Evolutionary conservation across 768 basidiomycete genomes (phyloP), one percentile per base, ranked within the genome.

Genomic region (Rhizopogon vulgaris): DNA sequence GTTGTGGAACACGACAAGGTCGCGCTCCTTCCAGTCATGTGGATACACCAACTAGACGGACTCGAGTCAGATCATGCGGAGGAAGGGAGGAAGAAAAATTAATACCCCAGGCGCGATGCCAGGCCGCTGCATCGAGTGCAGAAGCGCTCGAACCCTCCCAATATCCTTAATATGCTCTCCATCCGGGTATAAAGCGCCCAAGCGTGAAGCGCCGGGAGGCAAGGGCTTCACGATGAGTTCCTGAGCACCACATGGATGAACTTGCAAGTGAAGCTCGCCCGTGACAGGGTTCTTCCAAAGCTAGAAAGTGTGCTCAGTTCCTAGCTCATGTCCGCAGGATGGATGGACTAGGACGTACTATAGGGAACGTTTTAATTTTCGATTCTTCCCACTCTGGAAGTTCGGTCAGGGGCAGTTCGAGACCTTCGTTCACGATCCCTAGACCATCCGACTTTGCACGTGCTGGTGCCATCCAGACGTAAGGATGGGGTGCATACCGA

Each of bases 281-380:
- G 92, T 95, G 7, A 82, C 79, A 1, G 92, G 90, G 68, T 94
- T 95, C 76, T 94, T 94, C 94, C 94, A 95, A 6, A 86, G 65
- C 86, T 92, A 28, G 38, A 10, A 11, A 49, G 14, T 42, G 28
- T 28, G 51, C 24, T 45, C 34, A 59, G 25, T 52, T 48, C 28
- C n/a, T 39, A 17, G 14, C 17, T 40, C 11, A 38, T 52, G 27
- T 28, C 46, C 18, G 34, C 17, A 36, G 38, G n/a, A 38, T 45
- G 30, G 10, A 22, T 14, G 42, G 39, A 25, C 40, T 48, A 34
- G 36, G 28, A 59, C 75, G 40, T 54, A 78, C 81, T 57, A 90
- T 63, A 25, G 92, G 90, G 49, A 85, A 75, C 3, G 74, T 72
- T 76, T 93, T 90, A 62, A 87, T 54, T 66, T 80, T 87, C 38